Percentiles rank a stretch among this genome's conserved stretches.
Evolutionary conservation across 1,284 basidiomycete species (phyloP).

Genomic region (Cryptococcus jaspeensis): DNA sequence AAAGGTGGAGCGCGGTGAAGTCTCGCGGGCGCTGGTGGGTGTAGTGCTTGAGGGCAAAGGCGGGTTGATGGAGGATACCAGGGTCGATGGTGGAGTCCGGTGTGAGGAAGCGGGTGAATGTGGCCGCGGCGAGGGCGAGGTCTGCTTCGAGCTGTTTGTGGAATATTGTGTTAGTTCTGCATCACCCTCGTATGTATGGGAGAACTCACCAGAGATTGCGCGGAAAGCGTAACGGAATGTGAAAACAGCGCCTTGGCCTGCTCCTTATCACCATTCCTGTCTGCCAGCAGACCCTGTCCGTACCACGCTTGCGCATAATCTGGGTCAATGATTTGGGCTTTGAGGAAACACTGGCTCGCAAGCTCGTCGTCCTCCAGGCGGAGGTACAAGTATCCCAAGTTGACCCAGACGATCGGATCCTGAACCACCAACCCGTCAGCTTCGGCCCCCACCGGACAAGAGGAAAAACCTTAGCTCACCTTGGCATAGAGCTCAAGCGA

Average conservation of each 20-base stretch:
- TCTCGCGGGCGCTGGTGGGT: slow-evolving; percentile 67
- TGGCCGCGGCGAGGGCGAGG: slow-evolving; percentile 69
- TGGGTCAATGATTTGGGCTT: slow-evolving; percentile 87
- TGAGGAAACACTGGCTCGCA: slow-evolving; percentile 81
- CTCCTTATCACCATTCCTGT: slow-evolving; percentile 60
- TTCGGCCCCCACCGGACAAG: not conserved
- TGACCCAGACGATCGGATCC: slow-evolving; percentile 80
- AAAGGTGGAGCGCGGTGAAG: slow-evolving; percentile 75
- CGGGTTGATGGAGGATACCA: slow-evolving; percentile 62
- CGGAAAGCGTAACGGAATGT: slow-evolving; percentile 73
- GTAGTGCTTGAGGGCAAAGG: slow-evolving; percentile 78
- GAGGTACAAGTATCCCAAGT: slow-evolving; percentile 88
- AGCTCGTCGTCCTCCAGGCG: slow-evolving; percentile 75
- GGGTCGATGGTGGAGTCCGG: slow-evolving; percentile 18
- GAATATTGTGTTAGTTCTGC: not conserved
- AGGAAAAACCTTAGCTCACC: slow-evolving; percentile 52
- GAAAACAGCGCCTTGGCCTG: slow-evolving; percentile 73
- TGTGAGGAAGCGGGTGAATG: slow-evolving; percentile 57
- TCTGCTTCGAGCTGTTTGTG: slow-evolving; percentile 71
- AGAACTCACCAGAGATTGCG: slow-evolving; percentile 62
- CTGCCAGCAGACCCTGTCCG: slow-evolving; percentile 83
- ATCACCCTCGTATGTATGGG: not conserved
- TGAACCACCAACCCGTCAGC: slow-evolving; percentile 41
- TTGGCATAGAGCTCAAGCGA: slow-evolving; percentile 82
- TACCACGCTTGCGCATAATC: slow-evolving; percentile 91